These are phyloP conservation scores for Vitis hybrid DNA, from an alignment of 177 flowering plant species.

Conservation along the genomic window DNA sequence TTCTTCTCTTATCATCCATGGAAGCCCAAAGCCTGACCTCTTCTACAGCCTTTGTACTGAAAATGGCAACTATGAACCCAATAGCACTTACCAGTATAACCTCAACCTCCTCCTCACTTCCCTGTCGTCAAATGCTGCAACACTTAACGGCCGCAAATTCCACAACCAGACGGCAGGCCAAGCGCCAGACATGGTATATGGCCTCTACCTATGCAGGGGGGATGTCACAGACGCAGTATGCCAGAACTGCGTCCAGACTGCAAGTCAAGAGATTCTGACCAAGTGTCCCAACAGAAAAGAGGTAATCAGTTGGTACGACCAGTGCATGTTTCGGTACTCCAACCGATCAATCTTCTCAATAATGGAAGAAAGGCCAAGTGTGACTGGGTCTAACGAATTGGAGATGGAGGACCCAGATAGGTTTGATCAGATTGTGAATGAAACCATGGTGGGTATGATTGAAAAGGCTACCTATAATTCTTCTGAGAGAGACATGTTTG, in stretches of 20 bases:
- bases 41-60: no score
- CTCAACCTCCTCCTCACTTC: no score
- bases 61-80: no score
- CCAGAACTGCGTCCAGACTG: background rate
- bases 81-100: no score
- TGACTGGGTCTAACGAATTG: background rate
- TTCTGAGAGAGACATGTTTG: background rate
- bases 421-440: background rate
- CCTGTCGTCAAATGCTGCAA: no score
- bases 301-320: conserved; percentile 12
- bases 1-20: no score
- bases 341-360: background rate
- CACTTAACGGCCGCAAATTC: no score
- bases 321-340: background rate
- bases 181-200: background rate
- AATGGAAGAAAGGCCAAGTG: background rate
- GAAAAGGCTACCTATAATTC: background rate
- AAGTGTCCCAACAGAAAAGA: background rate
- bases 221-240: background rate
- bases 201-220: conserved; percentile 4
- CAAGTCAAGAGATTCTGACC: background rate
- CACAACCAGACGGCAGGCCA: background rate
- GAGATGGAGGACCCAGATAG: background rate
- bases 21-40: no score
- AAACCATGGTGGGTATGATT: background rate